phyloP scores from a whole-genome alignment of 2,329 filamentous ascomycete species.

The Xylariales sp. region DNA sequence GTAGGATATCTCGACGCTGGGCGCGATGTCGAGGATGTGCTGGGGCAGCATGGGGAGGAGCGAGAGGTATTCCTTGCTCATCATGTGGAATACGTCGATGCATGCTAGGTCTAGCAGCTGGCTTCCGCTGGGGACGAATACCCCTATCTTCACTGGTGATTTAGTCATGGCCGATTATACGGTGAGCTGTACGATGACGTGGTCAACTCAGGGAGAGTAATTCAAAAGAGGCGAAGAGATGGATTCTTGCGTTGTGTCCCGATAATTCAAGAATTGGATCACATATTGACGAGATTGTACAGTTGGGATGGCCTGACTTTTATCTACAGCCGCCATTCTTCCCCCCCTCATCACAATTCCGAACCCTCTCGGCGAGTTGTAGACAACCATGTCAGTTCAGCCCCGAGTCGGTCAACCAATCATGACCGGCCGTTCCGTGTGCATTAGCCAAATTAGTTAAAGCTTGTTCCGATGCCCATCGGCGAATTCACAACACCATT shows the following conservation, averaged over 20 bases:
- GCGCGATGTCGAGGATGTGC: constrained; percentile 26
- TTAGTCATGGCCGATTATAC: constrained; percentile 16
- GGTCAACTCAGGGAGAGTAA: background rate
- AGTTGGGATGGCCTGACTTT: constrained; percentile 14
- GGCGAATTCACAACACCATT: constrained; percentile 12
- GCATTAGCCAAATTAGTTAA: background rate
- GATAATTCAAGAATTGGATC: background rate
- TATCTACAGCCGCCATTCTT: background rate
- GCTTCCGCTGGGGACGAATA: constrained; percentile 20
- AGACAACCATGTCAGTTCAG: background rate
- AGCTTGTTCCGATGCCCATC: constrained; percentile 12
- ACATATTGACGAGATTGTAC: background rate
- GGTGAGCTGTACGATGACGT: background rate
- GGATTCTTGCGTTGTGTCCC: background rate
- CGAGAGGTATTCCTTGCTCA: constrained; percentile 34
- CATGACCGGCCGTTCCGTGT: background rate
- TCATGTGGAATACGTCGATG: constrained; percentile 34
- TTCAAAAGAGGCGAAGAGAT: background rate
- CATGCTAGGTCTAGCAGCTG: constrained; percentile 35
- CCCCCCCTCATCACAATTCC: constrained; percentile 3
- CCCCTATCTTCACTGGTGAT: constrained; percentile 29
- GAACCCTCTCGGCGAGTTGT: constrained; percentile 19
- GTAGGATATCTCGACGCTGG: constrained; percentile 31
- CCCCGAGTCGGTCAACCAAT: constrained; percentile 1
- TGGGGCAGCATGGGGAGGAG: constrained; percentile 29